Percentiles rank a stretch among this genome's conserved stretches.
Evolutionary conservation across 2,329 filamentous ascomycete species (phyloP).

Genomic region (Fusarium nisikadoi): DNA sequence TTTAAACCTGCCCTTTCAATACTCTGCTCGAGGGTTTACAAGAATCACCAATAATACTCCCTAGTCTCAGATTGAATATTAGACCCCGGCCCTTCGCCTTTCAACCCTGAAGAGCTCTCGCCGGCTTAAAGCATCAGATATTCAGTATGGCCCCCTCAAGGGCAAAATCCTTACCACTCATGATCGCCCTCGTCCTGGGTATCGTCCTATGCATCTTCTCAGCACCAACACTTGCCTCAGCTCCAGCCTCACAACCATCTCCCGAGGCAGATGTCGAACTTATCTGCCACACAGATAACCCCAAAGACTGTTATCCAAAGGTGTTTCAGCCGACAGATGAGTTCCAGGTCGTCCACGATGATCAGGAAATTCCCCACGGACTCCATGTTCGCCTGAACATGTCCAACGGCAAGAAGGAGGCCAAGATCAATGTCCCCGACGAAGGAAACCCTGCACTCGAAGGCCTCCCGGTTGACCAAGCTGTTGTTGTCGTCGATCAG

Average conservation of each 20-base stretch:
- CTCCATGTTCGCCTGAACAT: slow-evolving; percentile 75
- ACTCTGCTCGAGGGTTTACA: not conserved
- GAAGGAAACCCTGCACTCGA: slow-evolving; percentile 60
- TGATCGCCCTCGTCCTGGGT: slow-evolving; percentile 42
- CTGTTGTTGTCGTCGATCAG: slow-evolving; percentile 65
- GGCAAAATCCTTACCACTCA: slow-evolving; percentile 30
- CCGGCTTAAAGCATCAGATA: not conserved
- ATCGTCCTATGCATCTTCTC: slow-evolving; percentile 44
- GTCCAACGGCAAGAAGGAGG: slow-evolving; percentile 71
- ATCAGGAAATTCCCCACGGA: slow-evolving; percentile 72
- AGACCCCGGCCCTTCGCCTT: not conserved
- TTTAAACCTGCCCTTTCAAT: slow-evolving; percentile 8
- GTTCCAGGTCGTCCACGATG: slow-evolving; percentile 71
- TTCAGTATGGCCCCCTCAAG: slow-evolving; percentile 42
- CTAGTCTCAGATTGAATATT: not conserved
- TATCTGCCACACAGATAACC: slow-evolving; percentile 71
- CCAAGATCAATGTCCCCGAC: slow-evolving; percentile 70
- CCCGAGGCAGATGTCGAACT: slow-evolving; percentile 60
- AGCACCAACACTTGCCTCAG: slow-evolving; percentile 43
- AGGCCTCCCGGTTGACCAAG: slow-evolving; percentile 63
- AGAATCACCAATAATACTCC: slow-evolving; percentile 2
- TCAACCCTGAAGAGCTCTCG: not conserved
- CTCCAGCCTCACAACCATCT: slow-evolving; percentile 46
- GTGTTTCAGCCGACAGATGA: slow-evolving; percentile 72
- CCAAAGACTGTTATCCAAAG: slow-evolving; percentile 72